Evolutionary conservation across 108 stramenopile genomes (phyloP), one percentile per base, ranked within the genome.

Genomic region (Cyclotella distinguenda): DNA sequence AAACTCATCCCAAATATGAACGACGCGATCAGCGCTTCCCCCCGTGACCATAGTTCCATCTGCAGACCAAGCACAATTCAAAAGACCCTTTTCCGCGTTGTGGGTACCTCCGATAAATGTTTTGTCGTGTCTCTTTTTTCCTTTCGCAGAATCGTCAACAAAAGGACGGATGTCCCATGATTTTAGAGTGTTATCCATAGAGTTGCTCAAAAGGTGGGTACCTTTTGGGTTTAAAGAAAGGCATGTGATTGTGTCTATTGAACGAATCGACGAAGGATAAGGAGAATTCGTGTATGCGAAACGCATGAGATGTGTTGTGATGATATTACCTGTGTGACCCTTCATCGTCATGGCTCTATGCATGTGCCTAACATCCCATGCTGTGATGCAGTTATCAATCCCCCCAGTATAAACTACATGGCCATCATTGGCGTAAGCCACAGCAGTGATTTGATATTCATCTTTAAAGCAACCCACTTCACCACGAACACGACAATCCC

Each of bases 1-100:
- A 21, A 80, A 58, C 47, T 79, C 89, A 70, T 96, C 95, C 93
- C 93, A 96, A 50, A 96, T 84, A 66, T 92, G 95, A 51, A 96
- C 95, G 30, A 88, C 59, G 26, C 81, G 52, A 62, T 95, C 95
- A 9, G 90, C 90, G 42, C 85, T 85, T 15, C 95, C 95, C 16
- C 83, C 83, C 1, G 89, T 78, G 3, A 96, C 93, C 88, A 89
- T 84, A 21, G 71, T 79, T 12, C 93, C 93, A 73, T 90, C 85
- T 6, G 77, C 57, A 7, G 90, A 85, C 95, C 95, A 96, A 0
- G 87, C 54, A 54, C 95, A 94, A 51, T 89, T 90, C 43, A 95
- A 78, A 36, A 95, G 63, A 40, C 88, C 87, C 70, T 88, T 91
- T 34, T 96, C 93, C 25, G 91, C 84, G 36, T 86, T 89, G 56